phyloP scores from a whole-genome alignment of 768 basidiomycete genomes.

The Psilocybe subaeruginosa region DNA sequence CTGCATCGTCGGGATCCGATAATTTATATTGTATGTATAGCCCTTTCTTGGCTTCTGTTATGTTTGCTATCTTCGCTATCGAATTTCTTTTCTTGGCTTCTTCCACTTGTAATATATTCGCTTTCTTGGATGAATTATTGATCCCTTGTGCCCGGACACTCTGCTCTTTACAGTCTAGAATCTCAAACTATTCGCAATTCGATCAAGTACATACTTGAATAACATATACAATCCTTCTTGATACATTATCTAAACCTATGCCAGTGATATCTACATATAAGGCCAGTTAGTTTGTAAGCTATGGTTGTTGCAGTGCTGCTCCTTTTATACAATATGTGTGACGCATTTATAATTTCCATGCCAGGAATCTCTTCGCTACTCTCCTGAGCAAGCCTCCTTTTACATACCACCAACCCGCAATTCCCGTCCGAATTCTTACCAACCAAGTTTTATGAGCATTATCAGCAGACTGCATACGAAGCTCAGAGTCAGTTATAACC shows the following conservation, averaged over 20 bases:
- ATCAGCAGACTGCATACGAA: neutral
- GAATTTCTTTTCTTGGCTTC: neutral
- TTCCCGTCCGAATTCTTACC: neutral
- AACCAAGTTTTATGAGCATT: neutral
- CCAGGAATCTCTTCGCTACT: neutral
- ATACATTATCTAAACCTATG: neutral
- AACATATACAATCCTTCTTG: too few species aligned
- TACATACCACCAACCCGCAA: conserved; percentile 4
- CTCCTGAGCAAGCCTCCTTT: conserved; percentile 1
- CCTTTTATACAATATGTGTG: neutral
- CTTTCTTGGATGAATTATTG: neutral
- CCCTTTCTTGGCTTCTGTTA: neutral
- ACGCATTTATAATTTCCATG: neutral
- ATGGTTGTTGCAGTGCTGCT: neutral
- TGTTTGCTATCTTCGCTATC: neutral
- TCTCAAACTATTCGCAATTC: too few species aligned
- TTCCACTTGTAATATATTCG: neutral
- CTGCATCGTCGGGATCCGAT: neutral
- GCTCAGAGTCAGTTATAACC: neutral
- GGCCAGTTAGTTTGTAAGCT: neutral
- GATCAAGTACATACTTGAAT: too few species aligned
- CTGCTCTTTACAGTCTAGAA: too few species aligned
- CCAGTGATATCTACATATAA: neutral
- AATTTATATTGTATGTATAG: neutral
- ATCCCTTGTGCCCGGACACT: neutral